Conservation (phyloP, 371 early-diverging fungal genomes). For the Actinomortierella ambigua region DNA sequence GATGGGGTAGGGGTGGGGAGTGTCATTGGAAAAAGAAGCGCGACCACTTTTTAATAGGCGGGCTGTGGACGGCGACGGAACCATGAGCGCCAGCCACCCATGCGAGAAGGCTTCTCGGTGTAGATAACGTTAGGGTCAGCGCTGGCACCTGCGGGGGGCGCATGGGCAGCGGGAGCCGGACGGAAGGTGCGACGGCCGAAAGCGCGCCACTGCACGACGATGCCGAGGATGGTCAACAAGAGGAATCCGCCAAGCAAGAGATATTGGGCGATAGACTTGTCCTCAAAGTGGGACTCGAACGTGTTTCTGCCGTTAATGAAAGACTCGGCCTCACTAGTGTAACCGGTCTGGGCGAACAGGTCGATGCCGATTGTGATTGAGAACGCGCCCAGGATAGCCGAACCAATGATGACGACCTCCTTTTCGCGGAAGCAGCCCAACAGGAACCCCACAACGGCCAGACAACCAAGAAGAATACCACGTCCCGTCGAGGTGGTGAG, state of each 20-base stretch:
- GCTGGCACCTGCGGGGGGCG: neutral
- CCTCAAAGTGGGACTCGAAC: conserved; percentile 10
- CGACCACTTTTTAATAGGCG: too few species aligned
- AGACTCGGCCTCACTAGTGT: conserved; percentile 43
- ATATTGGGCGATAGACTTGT: conserved; percentile 10
- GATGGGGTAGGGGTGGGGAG: too few species aligned
- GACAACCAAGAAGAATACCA: conserved; percentile 64
- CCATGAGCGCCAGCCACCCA: conserved; percentile 3
- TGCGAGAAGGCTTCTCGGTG: conserved; percentile 24
- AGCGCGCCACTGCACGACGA: conserved; percentile 22
- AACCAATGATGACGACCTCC: conserved; percentile 63
- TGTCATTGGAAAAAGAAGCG: too few species aligned
- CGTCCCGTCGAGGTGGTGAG: conserved; percentile 63
- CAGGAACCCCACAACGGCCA: conserved; percentile 60
- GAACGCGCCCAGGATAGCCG: conserved; percentile 74
- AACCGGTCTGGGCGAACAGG: conserved; percentile 74
- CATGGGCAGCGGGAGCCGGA: conserved; percentile 4
- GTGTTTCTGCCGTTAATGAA: conserved; percentile 42
- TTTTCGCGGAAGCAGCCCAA: conserved; percentile 58
- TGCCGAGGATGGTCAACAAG: conserved; percentile 19
- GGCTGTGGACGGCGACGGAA: too few species aligned
- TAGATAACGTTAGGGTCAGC: conserved; percentile 4
- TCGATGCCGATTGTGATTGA: conserved; percentile 76
- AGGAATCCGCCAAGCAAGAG: conserved; percentile 20
- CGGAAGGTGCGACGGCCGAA: conserved; percentile 25